Base-by-base conservation (phyloP, 495 filamentous ascomycete species). In the Aspergillus heteromorphus region DNA sequence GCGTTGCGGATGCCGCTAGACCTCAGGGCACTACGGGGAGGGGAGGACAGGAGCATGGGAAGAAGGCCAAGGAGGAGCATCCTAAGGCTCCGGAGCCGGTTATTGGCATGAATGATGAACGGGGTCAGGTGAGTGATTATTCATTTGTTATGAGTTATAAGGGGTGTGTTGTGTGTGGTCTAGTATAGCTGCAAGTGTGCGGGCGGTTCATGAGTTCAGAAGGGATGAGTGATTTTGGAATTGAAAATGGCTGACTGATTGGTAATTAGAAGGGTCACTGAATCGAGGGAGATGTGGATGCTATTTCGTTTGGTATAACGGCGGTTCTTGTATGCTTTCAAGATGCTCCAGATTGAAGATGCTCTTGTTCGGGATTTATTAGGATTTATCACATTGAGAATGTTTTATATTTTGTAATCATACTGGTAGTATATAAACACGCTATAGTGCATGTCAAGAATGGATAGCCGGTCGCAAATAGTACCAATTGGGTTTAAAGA, bases 61-160 rank as follows among this genome's bases (percentile, higher is more conserved):
- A 68, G 54, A 76, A 81, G 62, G 80, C 79, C 8, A 84, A 87
- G 70, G 60, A 79, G 60, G 85, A 86, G 48, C 71, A 81, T 63
- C 86, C 85, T 0, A 79, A 85, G 52, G 83, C 84, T 10, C 85
- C 85, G 9, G 78, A 78, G 57, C 78, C 81, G 1, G 72, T 86
- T 2, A 82, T 87, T 66, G 85, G 85, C 18, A 87, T 87, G 82
- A 84, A 87, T 63, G 86, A 87, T 72, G 85, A 88, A 64, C 76
- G 81, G 48, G 80, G 77, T 6, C 65, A 73, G 59, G 81, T 81
- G 6, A 17, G 40, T 38, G 14, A n/a, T 14, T 14, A 2, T 38
- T n/a, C 13, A 14, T 38, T 38, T n/a, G 5, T 14, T 38, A 13
- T 5, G 5, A 13, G n/a, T 14, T 38, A 38, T n/a, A n/a, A 13